These are phyloP conservation scores for Leccinellum rugosiceps DNA, from an alignment of 768 basidiomycete species.

Conservation along the genomic window DNA sequence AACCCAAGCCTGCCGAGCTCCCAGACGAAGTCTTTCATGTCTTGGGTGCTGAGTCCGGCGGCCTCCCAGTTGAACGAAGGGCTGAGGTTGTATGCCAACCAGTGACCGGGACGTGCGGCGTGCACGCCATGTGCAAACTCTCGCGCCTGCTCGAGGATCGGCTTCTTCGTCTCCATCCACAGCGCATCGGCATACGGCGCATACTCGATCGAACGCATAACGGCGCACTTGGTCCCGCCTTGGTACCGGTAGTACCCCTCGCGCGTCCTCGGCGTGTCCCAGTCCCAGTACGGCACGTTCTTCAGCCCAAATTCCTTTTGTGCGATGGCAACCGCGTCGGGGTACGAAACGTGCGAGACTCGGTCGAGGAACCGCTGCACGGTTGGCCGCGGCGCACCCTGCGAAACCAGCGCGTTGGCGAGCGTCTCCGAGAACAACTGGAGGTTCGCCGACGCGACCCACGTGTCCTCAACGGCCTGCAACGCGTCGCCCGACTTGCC, in stretches of 20 bases:
- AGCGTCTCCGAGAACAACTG: slow-evolving; percentile 75
- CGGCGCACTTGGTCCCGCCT: slow-evolving; percentile 92
- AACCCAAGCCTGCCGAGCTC: slow-evolving; percentile 93
- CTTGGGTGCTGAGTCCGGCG: slow-evolving; percentile 79
- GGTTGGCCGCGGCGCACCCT: slow-evolving; percentile 47
- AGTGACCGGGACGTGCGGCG: slow-evolving; percentile 78
- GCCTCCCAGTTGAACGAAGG: slow-evolving; percentile 95
- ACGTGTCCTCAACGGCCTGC: slow-evolving; percentile 86
- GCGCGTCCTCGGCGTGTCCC: slow-evolving; percentile 90
- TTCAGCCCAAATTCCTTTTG: slow-evolving; percentile 74
- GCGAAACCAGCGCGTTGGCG: slow-evolving; percentile 59
- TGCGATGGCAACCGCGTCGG: slow-evolving; percentile 70
- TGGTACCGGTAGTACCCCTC: slow-evolving; percentile 98
- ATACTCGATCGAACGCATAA: slow-evolving; percentile 88
- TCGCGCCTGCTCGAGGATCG: slow-evolving; percentile 85
- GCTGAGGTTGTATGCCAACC: slow-evolving; percentile 95
- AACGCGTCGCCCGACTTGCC: slow-evolving; percentile 79
- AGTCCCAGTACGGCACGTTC: slow-evolving; percentile 84
- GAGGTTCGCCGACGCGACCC: slow-evolving; percentile 76
- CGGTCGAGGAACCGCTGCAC: slow-evolving; percentile 63
- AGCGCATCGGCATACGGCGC: slow-evolving; percentile 90
- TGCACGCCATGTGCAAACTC: slow-evolving; percentile 92
- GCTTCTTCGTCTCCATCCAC: slow-evolving; percentile 98
- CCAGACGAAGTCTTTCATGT: slow-evolving; percentile 91
- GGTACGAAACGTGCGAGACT: slow-evolving; percentile 65